phyloP scores from a whole-genome alignment of 73 alveolate species.

The Paramecium pentaurelia region DNA sequence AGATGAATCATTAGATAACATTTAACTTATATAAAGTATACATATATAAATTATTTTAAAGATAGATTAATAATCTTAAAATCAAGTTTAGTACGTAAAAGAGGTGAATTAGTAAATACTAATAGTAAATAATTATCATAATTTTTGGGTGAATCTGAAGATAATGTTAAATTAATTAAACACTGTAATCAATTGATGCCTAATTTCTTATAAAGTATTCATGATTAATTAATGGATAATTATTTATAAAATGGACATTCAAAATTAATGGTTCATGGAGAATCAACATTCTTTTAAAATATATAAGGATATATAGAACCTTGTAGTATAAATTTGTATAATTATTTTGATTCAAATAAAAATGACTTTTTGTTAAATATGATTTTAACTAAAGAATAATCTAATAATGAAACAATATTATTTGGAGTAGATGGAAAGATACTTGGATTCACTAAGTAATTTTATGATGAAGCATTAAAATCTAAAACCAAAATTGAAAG shows the following conservation, averaged over 20 bases:
- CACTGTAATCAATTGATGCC: not conserved
- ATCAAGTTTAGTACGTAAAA: not conserved
- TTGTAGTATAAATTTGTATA: not conserved
- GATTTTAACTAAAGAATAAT: not conserved
- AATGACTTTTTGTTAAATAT: not conserved
- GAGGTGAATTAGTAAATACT: not conserved
- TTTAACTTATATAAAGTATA: not conserved
- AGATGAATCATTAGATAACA: slow-evolving; percentile 19
- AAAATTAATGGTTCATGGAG: slow-evolving; percentile 25
- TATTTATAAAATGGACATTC: slow-evolving; percentile 1
- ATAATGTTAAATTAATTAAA: not conserved
- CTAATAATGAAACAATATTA: not conserved
- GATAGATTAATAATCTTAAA: not conserved
- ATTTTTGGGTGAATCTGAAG: not conserved
- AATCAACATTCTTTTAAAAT: not conserved
- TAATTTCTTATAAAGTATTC: not conserved
- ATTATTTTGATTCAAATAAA: not conserved
- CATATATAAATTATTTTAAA: not conserved
- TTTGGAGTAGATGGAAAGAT: slow-evolving; percentile 22
- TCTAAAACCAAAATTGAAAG: not conserved
- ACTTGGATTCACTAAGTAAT: not conserved
- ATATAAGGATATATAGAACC: not conserved
- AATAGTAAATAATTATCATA: not conserved
- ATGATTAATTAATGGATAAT: slow-evolving; percentile 31
- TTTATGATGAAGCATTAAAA: not conserved